These are phyloP conservation scores for Blastobotrys elegans DNA, from an alignment of 1,139 yeast species.

Conservation along the genomic window DNA sequence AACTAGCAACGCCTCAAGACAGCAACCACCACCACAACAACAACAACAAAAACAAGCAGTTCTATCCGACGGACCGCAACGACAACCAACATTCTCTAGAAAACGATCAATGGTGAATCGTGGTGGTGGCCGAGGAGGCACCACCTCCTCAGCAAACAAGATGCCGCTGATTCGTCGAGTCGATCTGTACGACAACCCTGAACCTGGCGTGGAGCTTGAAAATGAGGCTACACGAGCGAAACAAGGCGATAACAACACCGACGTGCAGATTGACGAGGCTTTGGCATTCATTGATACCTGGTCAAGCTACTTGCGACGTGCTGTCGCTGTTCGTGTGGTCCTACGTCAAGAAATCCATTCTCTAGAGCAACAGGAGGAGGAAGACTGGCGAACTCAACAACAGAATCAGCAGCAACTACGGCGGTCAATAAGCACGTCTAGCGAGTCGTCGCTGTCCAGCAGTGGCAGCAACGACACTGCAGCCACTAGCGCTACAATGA, in stretches of 20 bases:
- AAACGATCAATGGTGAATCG: slow-evolving; percentile 12
- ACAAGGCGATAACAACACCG: slow-evolving; percentile 1
- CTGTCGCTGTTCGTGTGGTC: slow-evolving; percentile 32
- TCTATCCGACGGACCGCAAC: not conserved
- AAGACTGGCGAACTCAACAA: slow-evolving; percentile 17
- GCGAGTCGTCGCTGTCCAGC: slow-evolving; percentile 10
- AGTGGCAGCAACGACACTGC: slow-evolving; percentile 9
- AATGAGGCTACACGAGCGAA: not conserved
- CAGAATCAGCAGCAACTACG: not conserved
- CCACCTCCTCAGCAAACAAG: not conserved
- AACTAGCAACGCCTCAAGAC: not conserved
- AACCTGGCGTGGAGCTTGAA: slow-evolving; percentile 18
- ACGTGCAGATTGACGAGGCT: slow-evolving; percentile 27
- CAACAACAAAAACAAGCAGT: not conserved
- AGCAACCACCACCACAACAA: not conserved
- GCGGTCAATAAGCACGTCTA: not conserved
- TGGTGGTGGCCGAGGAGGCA: not conserved
- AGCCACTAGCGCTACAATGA: slow-evolving; percentile 10
- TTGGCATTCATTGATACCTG: slow-evolving; percentile 34
- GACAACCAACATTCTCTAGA: slow-evolving; percentile 11
- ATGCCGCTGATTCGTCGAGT: slow-evolving; percentile 22
- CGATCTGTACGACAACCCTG: slow-evolving; percentile 22
- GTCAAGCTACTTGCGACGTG: slow-evolving; percentile 33
- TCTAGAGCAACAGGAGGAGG: slow-evolving; percentile 25
- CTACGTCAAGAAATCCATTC: slow-evolving; percentile 29